Evolutionary conservation across 345 rosid species (phyloP).

Genomic region (Pistacia vera): DNA sequence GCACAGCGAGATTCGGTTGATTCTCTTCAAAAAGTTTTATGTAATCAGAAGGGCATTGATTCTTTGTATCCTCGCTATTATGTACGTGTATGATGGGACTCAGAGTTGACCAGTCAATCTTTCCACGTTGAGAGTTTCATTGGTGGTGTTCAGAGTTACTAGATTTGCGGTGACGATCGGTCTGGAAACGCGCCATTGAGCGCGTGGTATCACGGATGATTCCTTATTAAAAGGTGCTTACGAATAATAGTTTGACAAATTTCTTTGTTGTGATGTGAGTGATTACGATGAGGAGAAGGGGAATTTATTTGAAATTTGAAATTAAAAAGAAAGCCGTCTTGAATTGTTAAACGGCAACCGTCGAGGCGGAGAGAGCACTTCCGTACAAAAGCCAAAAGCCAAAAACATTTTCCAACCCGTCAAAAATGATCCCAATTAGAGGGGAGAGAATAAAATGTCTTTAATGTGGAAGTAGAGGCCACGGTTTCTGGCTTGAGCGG

Average conservation of each 20-base stretch:
- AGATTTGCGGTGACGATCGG: background rate
- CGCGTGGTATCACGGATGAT: background rate
- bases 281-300: background rate
- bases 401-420: background rate
- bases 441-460: too few species aligned
- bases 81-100: background rate
- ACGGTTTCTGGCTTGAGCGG: background rate
- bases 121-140: background rate
- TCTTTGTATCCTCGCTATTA: background rate
- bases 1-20: background rate
- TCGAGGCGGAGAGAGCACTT: constrained; percentile 14
- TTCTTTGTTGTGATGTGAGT: too few species aligned
- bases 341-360: constrained; percentile 9
- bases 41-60: background rate
- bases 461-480: background rate
- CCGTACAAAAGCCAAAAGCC: constrained; percentile 2
- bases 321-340: background rate
- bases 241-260: background rate
- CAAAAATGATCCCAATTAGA: too few species aligned
- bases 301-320: too few species aligned
- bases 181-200: background rate
- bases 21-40: background rate
- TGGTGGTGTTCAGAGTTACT: too few species aligned
- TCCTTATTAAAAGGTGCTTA: background rate
- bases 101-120: background rate